Conservation (phyloP, 495 filamentous ascomycete genomes). For the Gamarada debralockiae region DNA sequence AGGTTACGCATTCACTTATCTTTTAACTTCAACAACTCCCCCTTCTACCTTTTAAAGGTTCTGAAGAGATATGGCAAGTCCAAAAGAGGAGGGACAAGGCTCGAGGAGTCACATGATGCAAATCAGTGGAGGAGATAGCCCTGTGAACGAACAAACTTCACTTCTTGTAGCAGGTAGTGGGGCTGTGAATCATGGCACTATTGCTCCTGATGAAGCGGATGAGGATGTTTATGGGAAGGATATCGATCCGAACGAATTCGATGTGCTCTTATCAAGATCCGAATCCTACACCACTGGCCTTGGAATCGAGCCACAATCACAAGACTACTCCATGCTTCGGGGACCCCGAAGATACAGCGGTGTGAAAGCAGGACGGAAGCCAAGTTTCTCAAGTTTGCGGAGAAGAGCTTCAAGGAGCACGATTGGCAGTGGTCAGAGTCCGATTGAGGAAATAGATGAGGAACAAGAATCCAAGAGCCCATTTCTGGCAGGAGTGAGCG, state of each 20-base stretch:
- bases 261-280: slow-evolving; percentile 36
- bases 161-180: slow-evolving; percentile 6
- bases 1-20: no score
- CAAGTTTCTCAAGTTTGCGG: background rate
- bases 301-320: slow-evolving; percentile 35
- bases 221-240: slow-evolving; percentile 22
- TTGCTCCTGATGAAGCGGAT: slow-evolving; percentile 5
- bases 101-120: background rate
- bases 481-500: slow-evolving; percentile 35
- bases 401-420: slow-evolving; percentile 13
- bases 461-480: slow-evolving; percentile 23
- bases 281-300: slow-evolving; percentile 28
- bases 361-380: background rate
- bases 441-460: slow-evolving; percentile 3
- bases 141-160: slow-evolving; percentile 17
- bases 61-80: background rate
- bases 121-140: background rate
- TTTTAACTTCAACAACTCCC: no score
- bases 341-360: slow-evolving; percentile 18
- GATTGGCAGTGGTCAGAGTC: slow-evolving; percentile 2
- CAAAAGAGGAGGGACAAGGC: background rate
- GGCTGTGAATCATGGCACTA: slow-evolving; percentile 3
- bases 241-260: slow-evolving; percentile 37
- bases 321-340: slow-evolving; percentile 32
- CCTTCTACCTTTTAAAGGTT: no score